Conservation (phyloP, 2,329 filamentous ascomycete genomes). For the Fusarium goolgardi region DNA sequence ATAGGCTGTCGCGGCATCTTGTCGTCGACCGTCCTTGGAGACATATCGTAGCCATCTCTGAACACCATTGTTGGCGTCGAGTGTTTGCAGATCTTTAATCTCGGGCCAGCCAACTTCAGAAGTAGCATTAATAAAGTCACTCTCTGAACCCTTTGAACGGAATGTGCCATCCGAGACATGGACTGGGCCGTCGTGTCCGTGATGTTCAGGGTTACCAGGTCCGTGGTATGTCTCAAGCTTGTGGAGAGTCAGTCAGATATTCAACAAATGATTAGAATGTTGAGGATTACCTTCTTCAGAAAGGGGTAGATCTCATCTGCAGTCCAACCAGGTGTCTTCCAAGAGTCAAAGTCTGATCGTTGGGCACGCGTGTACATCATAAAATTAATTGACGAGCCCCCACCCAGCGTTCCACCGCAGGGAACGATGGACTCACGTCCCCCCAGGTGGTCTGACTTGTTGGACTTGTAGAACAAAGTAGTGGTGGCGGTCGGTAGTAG, state of each 20-base stretch:
- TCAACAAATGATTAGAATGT: rapidly evolving
- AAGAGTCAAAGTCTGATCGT: slow-evolving; percentile 50
- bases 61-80: slow-evolving; percentile 55
- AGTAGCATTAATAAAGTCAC: slow-evolving; percentile 63
- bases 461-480: slow-evolving; percentile 46
- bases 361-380: slow-evolving; percentile 52
- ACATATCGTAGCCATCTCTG: slow-evolving; percentile 56
- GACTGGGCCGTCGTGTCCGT: slow-evolving; percentile 67
- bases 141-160: slow-evolving; percentile 53
- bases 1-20: slow-evolving; percentile 68
- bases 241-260: not conserved
- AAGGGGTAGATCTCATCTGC: slow-evolving; percentile 49
- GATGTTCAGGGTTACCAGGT: slow-evolving; percentile 55
- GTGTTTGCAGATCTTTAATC: slow-evolving; percentile 64
- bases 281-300: slow-evolving; percentile 46
- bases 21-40: slow-evolving; percentile 61
- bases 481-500: slow-evolving; percentile 42
- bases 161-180: slow-evolving; percentile 65
- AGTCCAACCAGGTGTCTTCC: slow-evolving; percentile 52
- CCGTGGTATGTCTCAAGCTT: slow-evolving; percentile 68
- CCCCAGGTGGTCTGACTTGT: slow-evolving; percentile 41
- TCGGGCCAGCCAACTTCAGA: slow-evolving; percentile 61
- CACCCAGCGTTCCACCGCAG: slow-evolving; percentile 47
- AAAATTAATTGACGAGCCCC: slow-evolving; percentile 51
- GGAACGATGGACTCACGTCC: slow-evolving; percentile 45